Base-by-base conservation (phyloP, 225 moss, liverwort and hornwort genomes). In the Sphagnum contortum region DNA sequence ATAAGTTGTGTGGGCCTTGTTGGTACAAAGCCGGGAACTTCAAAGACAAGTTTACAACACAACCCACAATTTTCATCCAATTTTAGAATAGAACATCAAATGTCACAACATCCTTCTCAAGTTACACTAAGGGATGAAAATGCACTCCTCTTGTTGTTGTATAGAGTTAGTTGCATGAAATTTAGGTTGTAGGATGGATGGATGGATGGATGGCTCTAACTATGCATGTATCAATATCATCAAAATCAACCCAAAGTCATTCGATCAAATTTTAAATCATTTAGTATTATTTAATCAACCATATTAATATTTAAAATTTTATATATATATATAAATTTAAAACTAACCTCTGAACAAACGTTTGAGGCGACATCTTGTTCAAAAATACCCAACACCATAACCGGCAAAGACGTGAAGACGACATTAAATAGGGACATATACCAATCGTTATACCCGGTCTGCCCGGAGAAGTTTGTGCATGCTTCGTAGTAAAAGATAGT, bases 291-390 rank as follows among this genome's bases (percentile, higher is more conserved):
- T 5, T 9, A 52, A 6, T 52, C 9, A 9, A 52, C 52, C 6
- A 52, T 9, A 52, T 52, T 9, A 9, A 52, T 5, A 52, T 9
- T 5, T 52, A 0, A 52, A 5, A 9, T 52, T 6, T 52, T 5
- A 9, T 0, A 5, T 52, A 9, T 5, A 52, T 6, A 52, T 5
- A 52, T 52, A 0, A 52, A 6, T 29, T 29, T 29, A 29, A 29
- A 29, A 59, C 62, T 68, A 57, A 83, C 83, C 73, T 83, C 76
- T 68, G 58, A 69, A 49, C 74, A 68, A 56, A 84, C 80, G 56
- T 77, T 81, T 50, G 96, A 92, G 69, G 96, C 92, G n/a, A 98
- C 92, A 62, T 98, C 96, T 74, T 98, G 96, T 68, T 98, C 96
- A 65, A 98, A 98, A 45, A 98, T 90, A 69, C 96, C 96, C 69